Conservation (phyloP, 306 rosid species). For the Malus orientalis region DNA sequence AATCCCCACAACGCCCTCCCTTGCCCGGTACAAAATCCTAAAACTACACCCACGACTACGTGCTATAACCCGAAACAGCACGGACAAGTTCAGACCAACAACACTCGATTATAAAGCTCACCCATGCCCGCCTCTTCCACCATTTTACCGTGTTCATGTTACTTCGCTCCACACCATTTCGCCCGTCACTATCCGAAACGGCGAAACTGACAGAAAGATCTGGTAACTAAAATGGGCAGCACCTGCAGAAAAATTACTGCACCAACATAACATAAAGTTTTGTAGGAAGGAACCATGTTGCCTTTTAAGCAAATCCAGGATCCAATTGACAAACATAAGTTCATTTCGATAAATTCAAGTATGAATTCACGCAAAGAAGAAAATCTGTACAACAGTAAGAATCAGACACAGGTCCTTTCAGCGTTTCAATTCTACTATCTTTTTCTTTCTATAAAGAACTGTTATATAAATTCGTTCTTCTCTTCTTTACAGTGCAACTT, state of each 20-base stretch:
- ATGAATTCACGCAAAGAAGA: slow-evolving; percentile 40
- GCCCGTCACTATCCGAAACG: neutral
- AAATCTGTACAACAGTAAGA: slow-evolving; percentile 51
- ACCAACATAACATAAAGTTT: neutral
- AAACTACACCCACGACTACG: neutral
- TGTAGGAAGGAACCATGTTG: neutral
- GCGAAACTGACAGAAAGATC: neutral
- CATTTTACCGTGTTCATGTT: too few relatives aligned
- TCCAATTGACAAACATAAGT: slow-evolving; percentile 8
- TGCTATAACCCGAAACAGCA: neutral
- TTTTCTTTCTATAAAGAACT: slow-evolving; percentile 28
- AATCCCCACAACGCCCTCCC: neutral
- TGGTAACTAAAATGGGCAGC: neutral
- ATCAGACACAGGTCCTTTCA: slow-evolving; percentile 24
- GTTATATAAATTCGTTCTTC: slow-evolving; percentile 29
- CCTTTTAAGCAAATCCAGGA: neutral
- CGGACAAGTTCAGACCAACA: neutral
- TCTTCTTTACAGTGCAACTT: slow-evolving; percentile 49
- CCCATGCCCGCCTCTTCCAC: too few relatives aligned
- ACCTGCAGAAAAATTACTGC: neutral
- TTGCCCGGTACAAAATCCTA: neutral
- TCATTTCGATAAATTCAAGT: slow-evolving; percentile 33
- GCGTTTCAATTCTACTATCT: slow-evolving; percentile 22
- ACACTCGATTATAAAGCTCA: too few relatives aligned
- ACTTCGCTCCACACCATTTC: too few relatives aligned